Conservation (phyloP, 495 filamentous ascomycete genomes). For the Aspergillus nanangensis region DNA sequence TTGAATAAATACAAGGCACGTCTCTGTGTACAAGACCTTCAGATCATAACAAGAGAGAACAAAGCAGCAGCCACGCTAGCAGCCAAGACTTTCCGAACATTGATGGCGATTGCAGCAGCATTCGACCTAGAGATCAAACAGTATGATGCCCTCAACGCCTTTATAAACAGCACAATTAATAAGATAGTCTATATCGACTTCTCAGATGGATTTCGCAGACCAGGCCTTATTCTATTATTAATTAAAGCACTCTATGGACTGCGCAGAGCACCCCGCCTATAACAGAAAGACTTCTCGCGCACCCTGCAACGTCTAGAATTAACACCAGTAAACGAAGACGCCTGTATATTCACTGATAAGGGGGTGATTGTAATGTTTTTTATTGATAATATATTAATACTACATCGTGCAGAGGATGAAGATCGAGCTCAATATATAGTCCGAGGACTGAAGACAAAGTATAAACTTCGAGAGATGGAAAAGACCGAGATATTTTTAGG, state of each 20-base stretch:
- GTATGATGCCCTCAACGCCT: background rate
- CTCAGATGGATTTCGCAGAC: conserved; percentile 7
- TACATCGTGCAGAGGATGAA: conserved; percentile 6
- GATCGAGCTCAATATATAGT: conserved; percentile 11
- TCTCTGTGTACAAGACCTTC: too few species aligned
- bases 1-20: background rate
- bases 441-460: too few species aligned
- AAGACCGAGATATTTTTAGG: too few species aligned
- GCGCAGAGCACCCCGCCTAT: conserved; percentile 16
- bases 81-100: background rate
- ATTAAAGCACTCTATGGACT: conserved; percentile 20
- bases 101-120: background rate
- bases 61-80: background rate
- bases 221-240: conserved; percentile 3
- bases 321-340: conserved; percentile 9
- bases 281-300: too few species aligned
- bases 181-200: conserved; percentile 12
- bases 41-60: background rate
- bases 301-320: conserved; percentile 12
- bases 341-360: conserved; percentile 15
- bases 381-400: conserved; percentile 20
- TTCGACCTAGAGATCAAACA: background rate
- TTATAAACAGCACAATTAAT: conserved; percentile 6
- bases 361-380: too few species aligned
- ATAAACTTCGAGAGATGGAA: too few species aligned